A percentile compares a stretch with the other conserved stretches of the same genome.
phyloP scores from a whole-genome alignment of 2,329 filamentous ascomycete species.

The Penicillium sp. region DNA sequence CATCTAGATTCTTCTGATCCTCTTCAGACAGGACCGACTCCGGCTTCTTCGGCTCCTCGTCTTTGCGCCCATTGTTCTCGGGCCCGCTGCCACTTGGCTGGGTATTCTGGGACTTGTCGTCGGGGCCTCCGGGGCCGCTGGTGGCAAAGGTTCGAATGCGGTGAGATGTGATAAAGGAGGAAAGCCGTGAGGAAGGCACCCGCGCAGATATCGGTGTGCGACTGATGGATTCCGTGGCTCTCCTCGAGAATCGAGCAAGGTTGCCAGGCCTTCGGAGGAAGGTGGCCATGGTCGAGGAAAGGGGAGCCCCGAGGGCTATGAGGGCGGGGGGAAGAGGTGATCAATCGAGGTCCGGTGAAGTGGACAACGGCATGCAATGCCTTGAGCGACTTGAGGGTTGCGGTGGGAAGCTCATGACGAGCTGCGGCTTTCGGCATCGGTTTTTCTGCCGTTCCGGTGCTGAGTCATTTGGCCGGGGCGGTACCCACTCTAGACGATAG shows the following conservation, averaged over 20 bases:
- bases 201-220: constrained; percentile 47
- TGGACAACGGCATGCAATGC: constrained; percentile 26
- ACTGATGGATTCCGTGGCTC: constrained; percentile 54
- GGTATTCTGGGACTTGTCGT: constrained; percentile 40
- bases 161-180: constrained; percentile 35
- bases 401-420: constrained; percentile 25
- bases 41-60: constrained; percentile 38
- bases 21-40: constrained; percentile 51
- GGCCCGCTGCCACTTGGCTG: constrained; percentile 47
- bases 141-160: constrained; percentile 45
- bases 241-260: constrained; percentile 62
- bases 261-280: constrained; percentile 66
- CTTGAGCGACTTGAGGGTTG: constrained; percentile 22
- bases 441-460: constrained; percentile 34
- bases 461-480: constrained; percentile 30
- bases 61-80: constrained; percentile 29
- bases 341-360: constrained; percentile 24
- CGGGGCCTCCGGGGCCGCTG: constrained; percentile 44
- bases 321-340: constrained; percentile 23
- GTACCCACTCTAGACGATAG: not conserved
- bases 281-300: constrained; percentile 61
- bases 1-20: constrained; percentile 60
- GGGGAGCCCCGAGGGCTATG: constrained; percentile 32
- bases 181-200: constrained; percentile 40
- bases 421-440: constrained; percentile 24